Conservation (phyloP, 257 asterid genomes). For the Lycium barbarum region DNA sequence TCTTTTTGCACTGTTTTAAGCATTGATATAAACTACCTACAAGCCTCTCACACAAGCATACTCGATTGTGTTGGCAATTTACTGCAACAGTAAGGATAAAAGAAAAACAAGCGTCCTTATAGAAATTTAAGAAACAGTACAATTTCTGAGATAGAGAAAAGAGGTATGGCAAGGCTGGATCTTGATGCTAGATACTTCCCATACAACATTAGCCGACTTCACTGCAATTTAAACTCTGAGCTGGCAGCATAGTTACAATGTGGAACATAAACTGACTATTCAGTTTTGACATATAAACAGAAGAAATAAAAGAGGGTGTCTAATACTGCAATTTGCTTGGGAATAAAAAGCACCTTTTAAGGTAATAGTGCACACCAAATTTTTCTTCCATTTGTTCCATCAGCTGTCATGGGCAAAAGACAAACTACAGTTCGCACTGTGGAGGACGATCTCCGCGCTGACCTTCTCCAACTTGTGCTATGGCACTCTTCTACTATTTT, state of each 20-base stretch:
- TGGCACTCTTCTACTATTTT: conserved; percentile 46
- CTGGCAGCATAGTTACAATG: conserved; percentile 21
- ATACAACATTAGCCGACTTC: neutral
- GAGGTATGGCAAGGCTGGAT: conserved; percentile 2
- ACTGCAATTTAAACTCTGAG: neutral
- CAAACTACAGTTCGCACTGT: neutral
- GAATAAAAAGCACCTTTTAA: neutral
- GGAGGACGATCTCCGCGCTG: neutral
- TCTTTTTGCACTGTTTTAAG: neutral
- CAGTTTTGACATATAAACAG: neutral
- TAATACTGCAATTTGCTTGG: neutral
- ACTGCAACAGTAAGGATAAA: neutral
- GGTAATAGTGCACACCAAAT: neutral
- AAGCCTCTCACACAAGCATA: neutral
- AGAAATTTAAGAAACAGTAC: neutral
- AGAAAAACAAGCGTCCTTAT: neutral
- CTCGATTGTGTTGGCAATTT: neutral
- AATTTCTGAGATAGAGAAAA: neutral
- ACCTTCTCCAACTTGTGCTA: conserved; percentile 27
- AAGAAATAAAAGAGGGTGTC: neutral
- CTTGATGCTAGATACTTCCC: neutral
- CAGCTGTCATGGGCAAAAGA: neutral
- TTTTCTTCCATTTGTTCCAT: neutral
- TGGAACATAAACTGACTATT: conserved; percentile 1
- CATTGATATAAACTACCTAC: neutral